Conservation (phyloP, 2,329 filamentous ascomycete species). For the Talaromyces rugulosus region DNA sequence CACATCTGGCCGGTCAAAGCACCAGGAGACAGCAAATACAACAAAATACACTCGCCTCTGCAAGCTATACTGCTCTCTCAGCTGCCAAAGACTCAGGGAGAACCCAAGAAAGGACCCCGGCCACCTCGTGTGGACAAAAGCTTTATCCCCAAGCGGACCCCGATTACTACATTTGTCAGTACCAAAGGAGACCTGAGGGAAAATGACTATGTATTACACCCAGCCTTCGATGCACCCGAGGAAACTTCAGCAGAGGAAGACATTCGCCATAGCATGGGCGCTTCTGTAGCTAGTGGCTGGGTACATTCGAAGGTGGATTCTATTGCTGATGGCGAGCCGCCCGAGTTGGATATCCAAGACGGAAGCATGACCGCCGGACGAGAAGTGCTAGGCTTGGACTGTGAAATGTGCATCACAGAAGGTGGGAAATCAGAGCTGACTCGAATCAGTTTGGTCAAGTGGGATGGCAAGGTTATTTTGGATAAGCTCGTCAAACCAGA, state of each 20-base stretch:
- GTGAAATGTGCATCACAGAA: constrained; percentile 93
- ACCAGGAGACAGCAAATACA: constrained; percentile 77
- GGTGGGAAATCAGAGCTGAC: constrained; percentile 78
- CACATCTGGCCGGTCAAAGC: constrained; percentile 87
- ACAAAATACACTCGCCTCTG: constrained; percentile 80
- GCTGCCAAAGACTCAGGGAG: constrained; percentile 64
- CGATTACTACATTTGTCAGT: constrained; percentile 75
- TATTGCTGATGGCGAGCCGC: constrained; percentile 63
- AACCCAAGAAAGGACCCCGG: constrained; percentile 57
- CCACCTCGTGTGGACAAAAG: constrained; percentile 60
- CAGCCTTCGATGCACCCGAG: constrained; percentile 59
- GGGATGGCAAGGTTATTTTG: constrained; percentile 76
- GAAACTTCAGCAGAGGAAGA: constrained; percentile 53
- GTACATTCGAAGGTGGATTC: constrained; percentile 68
- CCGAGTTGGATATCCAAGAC: constrained; percentile 67
- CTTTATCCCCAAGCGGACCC: constrained; percentile 71
- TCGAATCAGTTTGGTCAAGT: constrained; percentile 79
- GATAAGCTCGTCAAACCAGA: constrained; percentile 91
- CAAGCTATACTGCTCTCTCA: constrained; percentile 77
- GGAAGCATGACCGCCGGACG: constrained; percentile 82
- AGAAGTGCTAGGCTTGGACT: constrained; percentile 77
- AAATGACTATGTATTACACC: constrained; percentile 81
- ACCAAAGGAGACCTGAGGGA: constrained; percentile 70
- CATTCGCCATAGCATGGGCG: constrained; percentile 48
- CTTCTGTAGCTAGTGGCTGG: constrained; percentile 65